phyloP scores from a whole-genome alignment of 371 early-diverging fungal genomes.

The Rhizomucor pusillus region DNA sequence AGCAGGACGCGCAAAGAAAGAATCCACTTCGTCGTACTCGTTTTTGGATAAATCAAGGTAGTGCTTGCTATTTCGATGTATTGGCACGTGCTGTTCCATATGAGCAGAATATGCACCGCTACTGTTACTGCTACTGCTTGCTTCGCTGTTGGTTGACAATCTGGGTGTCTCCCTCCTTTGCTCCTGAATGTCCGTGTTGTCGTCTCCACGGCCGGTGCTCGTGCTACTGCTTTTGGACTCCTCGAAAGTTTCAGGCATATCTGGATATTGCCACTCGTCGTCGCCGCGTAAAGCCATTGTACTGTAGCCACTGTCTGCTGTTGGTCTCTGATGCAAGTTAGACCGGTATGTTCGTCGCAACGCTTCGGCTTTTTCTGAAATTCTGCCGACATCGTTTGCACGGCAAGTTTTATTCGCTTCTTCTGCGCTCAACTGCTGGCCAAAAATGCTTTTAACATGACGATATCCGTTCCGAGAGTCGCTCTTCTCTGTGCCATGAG shows the following conservation, averaged over 20 bases:
- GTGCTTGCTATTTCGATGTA: constrained; percentile 2
- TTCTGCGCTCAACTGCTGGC: constrained; percentile 7
- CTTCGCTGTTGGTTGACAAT: not conserved
- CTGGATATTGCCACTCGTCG: not conserved
- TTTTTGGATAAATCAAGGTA: not conserved
- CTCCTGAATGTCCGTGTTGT: not conserved
- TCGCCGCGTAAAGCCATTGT: constrained; percentile 11
- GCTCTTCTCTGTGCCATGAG: no score
- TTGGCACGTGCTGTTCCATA: constrained; percentile 1
- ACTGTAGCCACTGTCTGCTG: constrained; percentile 22
- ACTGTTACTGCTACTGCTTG: not conserved
- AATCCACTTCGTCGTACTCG: not conserved
- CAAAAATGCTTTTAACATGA: constrained; percentile 13
- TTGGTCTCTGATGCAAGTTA: constrained; percentile 10
- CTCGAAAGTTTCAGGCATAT: not conserved
- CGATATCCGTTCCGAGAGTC: constrained; percentile 4
- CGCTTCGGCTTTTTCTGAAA: constrained; percentile 12
- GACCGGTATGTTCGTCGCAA: constrained; percentile 13
- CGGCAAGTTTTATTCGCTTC: not conserved
- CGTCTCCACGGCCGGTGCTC: constrained; percentile 4
- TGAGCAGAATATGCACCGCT: constrained; percentile 5
- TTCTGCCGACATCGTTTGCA: constrained; percentile 2
- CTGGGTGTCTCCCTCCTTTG: not conserved
- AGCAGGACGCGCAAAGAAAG: not conserved
- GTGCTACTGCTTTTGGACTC: no score